Conservation (phyloP, 345 rosid genomes). For the Ceriops zippeliana region DNA sequence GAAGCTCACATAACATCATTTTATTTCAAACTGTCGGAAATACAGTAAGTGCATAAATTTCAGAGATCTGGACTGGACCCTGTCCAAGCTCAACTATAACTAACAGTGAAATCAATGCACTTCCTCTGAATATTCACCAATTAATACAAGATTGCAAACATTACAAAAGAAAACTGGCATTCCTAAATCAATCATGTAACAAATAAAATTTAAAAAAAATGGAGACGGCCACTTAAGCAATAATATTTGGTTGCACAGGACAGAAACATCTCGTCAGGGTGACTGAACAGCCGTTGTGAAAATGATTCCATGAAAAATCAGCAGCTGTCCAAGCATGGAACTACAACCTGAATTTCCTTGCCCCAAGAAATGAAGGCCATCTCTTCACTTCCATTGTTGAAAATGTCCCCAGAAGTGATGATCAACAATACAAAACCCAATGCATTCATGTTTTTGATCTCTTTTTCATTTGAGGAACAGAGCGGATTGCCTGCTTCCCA, state of each 20-base stretch:
- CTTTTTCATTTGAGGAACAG: slow-evolving; percentile 82
- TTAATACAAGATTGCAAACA: slow-evolving; percentile 8
- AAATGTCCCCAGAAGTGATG: slow-evolving; percentile 12
- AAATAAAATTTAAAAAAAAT: neutral
- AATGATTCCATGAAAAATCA: slow-evolving; percentile 2
- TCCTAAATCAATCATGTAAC: slow-evolving; percentile 1
- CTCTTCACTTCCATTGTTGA: slow-evolving; percentile 17
- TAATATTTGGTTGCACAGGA: slow-evolving; percentile 5
- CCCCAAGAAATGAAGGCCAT: slow-evolving; percentile 13
- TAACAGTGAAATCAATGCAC: slow-evolving; percentile 1
- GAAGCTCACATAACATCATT: neutral
- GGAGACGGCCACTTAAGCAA: neutral
- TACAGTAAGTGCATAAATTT: neutral
- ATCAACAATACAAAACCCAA: slow-evolving; percentile 6
- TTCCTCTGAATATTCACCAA: neutral
- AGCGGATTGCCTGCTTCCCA: slow-evolving; percentile 82
- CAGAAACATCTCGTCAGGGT: slow-evolving; percentile 10
- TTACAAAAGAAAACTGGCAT: neutral
- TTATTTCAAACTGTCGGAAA: neutral
- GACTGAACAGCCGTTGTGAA: neutral
- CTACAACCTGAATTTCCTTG: neutral
- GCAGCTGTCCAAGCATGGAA: slow-evolving; percentile 5
- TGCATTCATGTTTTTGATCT: slow-evolving; percentile 46
- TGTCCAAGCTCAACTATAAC: neutral
- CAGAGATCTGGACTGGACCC: neutral